Evolutionary conservation across 2,329 filamentous ascomycete genomes (phyloP), one percentile per base, ranked within the genome.

Genomic region (Calonectria henricotiae): DNA sequence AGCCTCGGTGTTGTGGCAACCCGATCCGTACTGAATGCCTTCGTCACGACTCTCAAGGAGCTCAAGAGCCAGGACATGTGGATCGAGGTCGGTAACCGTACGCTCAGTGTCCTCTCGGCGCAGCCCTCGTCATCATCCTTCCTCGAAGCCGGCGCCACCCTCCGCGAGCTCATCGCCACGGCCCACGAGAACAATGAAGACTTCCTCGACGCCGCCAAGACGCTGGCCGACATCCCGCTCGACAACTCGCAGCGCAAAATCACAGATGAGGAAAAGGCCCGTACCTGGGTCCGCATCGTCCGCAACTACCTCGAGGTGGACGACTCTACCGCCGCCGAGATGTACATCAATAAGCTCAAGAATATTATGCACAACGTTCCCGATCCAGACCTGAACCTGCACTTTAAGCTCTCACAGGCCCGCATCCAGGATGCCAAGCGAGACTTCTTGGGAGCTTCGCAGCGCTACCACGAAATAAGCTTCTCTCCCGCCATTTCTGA

Each of bases 261-360:
- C 41, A 90, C 91, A 32, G 92, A 95, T 80, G 90, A 94, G 77
- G 93, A 96, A 75, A 95, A 95, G 83, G 94, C 94, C 9, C 87
- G 88, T 65, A 90, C 96, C 65, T 98, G 96, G 94, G 93, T 98
- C 76, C 93, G 96, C 70, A 98, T 99, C 79, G 95, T 97, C 80
- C 91, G 96, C 72, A 93, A 97, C 85, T 97, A 96, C 81, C 89
- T 99, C 72, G 96, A 99, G 85, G 94, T 95, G 58, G 96, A 98
- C 80, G 95, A 98, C 83, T 93, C 94, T 9, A 94, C 92, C 1
- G 88, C 89, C 41, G 96, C 96, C 47, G 94, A 97, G 80, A 90
- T 89, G 46, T 97, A 95, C 80, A 88, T 99, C 78, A 98, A 98
- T 87, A 95, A 96, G 82, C 93, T 97, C 82, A 98, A 98, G 85